These are phyloP conservation scores for Calonectria montana DNA, from an alignment of 2,329 filamentous ascomycete species.

Conservation along the genomic window DNA sequence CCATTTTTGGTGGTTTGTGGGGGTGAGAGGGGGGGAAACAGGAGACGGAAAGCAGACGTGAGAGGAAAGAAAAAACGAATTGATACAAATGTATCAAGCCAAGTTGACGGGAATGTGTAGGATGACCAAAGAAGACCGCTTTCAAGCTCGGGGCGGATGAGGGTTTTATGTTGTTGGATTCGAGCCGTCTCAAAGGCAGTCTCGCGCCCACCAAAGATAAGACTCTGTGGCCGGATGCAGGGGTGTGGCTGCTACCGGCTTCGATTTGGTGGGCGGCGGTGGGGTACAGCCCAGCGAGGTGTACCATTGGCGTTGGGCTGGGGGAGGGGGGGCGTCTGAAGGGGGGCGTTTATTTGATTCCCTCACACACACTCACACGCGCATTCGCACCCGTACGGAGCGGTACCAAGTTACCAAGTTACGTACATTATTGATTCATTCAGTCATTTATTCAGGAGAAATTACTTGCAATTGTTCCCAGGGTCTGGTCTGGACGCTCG, in stretches of 20 bases:
- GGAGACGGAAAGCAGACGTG: constrained; percentile 8
- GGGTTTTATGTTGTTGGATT: constrained; percentile 44
- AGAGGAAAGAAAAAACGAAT: constrained; percentile 13
- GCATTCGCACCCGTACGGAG: constrained; percentile 19
- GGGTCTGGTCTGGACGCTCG: not conserved
- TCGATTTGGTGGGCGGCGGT: constrained; percentile 28
- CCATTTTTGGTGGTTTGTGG: constrained; percentile 34
- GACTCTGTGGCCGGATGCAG: constrained; percentile 43
- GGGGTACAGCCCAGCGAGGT: constrained; percentile 24
- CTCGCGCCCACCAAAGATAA: constrained; percentile 40
- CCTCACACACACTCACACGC: constrained; percentile 22
- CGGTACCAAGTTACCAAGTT: not conserved
- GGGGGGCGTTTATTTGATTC: constrained; percentile 27
- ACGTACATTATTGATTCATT: constrained; percentile 9
- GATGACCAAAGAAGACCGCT: constrained; percentile 31
- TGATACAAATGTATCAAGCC: constrained; percentile 37
- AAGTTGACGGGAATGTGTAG: constrained; percentile 36
- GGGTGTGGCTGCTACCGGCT: constrained; percentile 43
- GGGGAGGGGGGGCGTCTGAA: constrained; percentile 10
- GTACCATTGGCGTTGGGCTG: constrained; percentile 31
- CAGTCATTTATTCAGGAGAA: constrained; percentile 4
- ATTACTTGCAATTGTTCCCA: not conserved
- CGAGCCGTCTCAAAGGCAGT: constrained; percentile 31
- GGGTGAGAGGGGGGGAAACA: not conserved
- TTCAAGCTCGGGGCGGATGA: constrained; percentile 34